Percentiles rank a stretch among this genome's conserved stretches.
These are phyloP conservation scores for Aspergillus quadricinctus DNA, from an alignment of 2,329 filamentous ascomycete species.

Conservation along the genomic window DNA sequence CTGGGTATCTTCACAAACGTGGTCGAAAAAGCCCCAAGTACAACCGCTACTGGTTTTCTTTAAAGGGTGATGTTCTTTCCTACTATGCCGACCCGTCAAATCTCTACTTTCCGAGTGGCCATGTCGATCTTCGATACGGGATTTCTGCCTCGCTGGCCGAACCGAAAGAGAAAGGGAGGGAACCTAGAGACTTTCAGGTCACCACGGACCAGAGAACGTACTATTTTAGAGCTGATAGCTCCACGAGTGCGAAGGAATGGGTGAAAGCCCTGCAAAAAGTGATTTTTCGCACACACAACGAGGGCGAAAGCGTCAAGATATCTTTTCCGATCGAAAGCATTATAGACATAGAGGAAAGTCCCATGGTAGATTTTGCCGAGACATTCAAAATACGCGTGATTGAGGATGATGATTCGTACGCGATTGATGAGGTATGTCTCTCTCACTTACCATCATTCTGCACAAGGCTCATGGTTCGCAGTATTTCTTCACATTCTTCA, in stretches of 20 bases:
- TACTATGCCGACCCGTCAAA: conserved; percentile 83
- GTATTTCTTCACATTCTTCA: conserved; percentile 98
- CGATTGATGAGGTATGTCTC: conserved; percentile 74
- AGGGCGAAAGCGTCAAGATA: conserved; percentile 95
- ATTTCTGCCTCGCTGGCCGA: conserved; percentile 78
- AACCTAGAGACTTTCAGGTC: conserved; percentile 72
- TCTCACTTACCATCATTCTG: background rate
- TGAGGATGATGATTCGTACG: conserved; percentile 89
- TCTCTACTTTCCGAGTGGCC: conserved; percentile 84
- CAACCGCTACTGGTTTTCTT: conserved; percentile 84
- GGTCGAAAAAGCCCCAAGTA: conserved; percentile 85
- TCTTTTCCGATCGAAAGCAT: conserved; percentile 83
- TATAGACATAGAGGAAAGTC: conserved; percentile 86
- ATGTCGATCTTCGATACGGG: conserved; percentile 87
- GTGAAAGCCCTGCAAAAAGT: conserved; percentile 89
- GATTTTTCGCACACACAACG: conserved; percentile 92
- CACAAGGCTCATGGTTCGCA: conserved; percentile 34
- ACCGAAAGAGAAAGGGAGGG: conserved; percentile 63
- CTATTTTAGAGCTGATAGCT: conserved; percentile 83
- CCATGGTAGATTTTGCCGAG: conserved; percentile 85
- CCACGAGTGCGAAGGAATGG: conserved; percentile 89
- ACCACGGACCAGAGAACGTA: conserved; percentile 79
- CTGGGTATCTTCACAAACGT: conserved; percentile 81
- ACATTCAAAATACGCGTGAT: conserved; percentile 91
- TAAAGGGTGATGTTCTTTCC: conserved; percentile 86